Percentiles rank a stretch among this genome's conserved stretches.
These are phyloP conservation scores for Lizonia empirigonia DNA, from an alignment of 2,329 filamentous ascomycete species.

Conservation along the genomic window DNA sequence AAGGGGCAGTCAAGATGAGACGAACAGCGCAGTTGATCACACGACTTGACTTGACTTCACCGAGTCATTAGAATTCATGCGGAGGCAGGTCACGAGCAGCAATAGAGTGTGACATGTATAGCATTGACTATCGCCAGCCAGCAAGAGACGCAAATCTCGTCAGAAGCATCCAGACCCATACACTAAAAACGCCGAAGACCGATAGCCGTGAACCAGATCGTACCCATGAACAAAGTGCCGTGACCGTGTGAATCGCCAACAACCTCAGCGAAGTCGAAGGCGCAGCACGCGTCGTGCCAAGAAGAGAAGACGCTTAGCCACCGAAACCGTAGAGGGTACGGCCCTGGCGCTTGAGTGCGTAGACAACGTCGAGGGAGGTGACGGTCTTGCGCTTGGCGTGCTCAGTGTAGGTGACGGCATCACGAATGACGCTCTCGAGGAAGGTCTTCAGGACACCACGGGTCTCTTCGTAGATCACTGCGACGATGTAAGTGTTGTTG, in stretches of 20 bases:
- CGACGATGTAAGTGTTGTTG: conserved; percentile 31
- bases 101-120: conserved; percentile 13
- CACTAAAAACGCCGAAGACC: conserved; percentile 40
- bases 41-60: too few relatives aligned
- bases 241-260: conserved; percentile 46
- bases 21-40: too few relatives aligned
- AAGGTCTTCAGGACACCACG: conserved; percentile 79
- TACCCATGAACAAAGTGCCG: conserved; percentile 34
- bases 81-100: background rate
- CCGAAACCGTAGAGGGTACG: conserved; percentile 85
- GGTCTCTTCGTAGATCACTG: conserved; percentile 80
- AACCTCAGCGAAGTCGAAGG: conserved; percentile 52
- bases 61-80: too few relatives aligned
- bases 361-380: conserved; percentile 69
- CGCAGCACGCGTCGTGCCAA: conserved; percentile 23
- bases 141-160: conserved; percentile 26
- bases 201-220: conserved; percentile 37
- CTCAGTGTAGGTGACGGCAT: conserved; percentile 78
- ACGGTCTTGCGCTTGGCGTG: conserved; percentile 85
- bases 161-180: conserved; percentile 36
- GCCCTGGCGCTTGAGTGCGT: conserved; percentile 68
- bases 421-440: conserved; percentile 77
- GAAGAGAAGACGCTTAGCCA: conserved; percentile 64
- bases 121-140: conserved; percentile 38
- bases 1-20: background rate